Percentiles rank a stretch among this genome's conserved stretches.
These are phyloP conservation scores for Septoria petroselini DNA, from an alignment of 2,329 filamentous ascomycete species.

Conservation along the genomic window DNA sequence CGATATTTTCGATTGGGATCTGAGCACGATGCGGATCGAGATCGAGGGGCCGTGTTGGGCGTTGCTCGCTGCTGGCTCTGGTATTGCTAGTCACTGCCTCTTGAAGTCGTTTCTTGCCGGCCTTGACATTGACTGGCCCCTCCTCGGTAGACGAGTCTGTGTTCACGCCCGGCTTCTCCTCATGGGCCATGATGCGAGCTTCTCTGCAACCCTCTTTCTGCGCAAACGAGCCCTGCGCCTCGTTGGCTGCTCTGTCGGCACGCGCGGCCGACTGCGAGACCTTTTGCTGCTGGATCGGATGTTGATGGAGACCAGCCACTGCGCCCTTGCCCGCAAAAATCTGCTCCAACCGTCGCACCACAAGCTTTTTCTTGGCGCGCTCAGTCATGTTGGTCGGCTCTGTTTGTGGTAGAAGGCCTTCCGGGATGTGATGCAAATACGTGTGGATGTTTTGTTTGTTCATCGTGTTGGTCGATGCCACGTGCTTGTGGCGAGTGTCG, in stretches of 20 bases:
- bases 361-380: slow-evolving; percentile 70
- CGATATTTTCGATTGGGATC: slow-evolving; percentile 71
- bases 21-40: slow-evolving; percentile 76
- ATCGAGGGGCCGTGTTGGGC: slow-evolving; percentile 72
- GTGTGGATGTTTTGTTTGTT: slow-evolving; percentile 62
- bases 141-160: slow-evolving; percentile 11
- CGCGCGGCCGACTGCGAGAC: slow-evolving; percentile 55
- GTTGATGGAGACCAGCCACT: slow-evolving; percentile 45
- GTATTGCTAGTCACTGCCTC: not conserved
- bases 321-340: slow-evolving; percentile 71
- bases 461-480: slow-evolving; percentile 32
- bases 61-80: slow-evolving; percentile 55
- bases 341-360: slow-evolving; percentile 73
- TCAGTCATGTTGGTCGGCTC: slow-evolving; percentile 59
- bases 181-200: slow-evolving; percentile 44
- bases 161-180: slow-evolving; percentile 22
- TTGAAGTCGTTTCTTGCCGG: not conserved
- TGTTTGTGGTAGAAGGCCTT: slow-evolving; percentile 62
- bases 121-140: slow-evolving; percentile 1
- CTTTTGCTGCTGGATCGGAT: slow-evolving; percentile 56
- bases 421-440: slow-evolving; percentile 70
- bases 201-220: slow-evolving; percentile 46
- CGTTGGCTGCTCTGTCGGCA: slow-evolving; percentile 44
- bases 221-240: slow-evolving; percentile 40
- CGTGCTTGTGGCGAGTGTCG: slow-evolving; percentile 30